Evolutionary conservation across 768 basidiomycete genomes (phyloP), one percentile per base, ranked within the genome.

Genomic region (Pleurotus pulmonarius): DNA sequence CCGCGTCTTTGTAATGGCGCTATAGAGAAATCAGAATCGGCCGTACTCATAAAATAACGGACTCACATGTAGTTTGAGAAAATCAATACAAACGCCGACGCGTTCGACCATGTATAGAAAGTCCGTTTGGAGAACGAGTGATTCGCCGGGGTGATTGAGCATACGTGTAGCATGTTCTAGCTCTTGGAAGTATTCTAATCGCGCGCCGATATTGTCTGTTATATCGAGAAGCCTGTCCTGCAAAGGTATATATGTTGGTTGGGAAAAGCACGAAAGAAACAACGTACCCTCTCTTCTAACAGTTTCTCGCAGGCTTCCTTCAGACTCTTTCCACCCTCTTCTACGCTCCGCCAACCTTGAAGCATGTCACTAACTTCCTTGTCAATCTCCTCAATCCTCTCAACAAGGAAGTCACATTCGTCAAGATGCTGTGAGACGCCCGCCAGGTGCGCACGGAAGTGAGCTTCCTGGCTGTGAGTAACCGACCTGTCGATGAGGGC

Each of bases 21-120:
- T 98, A 63, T 15, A 51, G 24, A 49, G 11, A 22, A 4, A 18
- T 56, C 4, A 53, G 52, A 16, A 46, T 37, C 2, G 56, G 55
- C 12, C 3, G 7, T 41, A 13, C 26, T 15, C 16, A 29, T 4
- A 5, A n/a, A 29, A 24, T 26, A 5, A 22, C 24, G 49, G 6
- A 74, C 92, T 64, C 70, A 95, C 95, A 70, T 97, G 92, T 11
- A 78, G 77, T 66, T 87, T 87, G 26, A 99, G 74, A 66, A 91
- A 98, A 49, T 92, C 90, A 47, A 98, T 88, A 66, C 96, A 98
- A 41, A 94, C 87, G 63, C 97, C 95, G 29, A 98, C 87, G 5
- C 94, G 83, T 63, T 96, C 94, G 38, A 98, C 92, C 94, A 96
- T 96, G 63, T 93, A 91, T 55, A 98, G 70, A 69, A 98, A 98